A percentile compares a stretch with the other conserved stretches of the same genome.
These are phyloP conservation scores for Quercus parvula DNA, from an alignment of 306 rosid genomes.

Conservation along the genomic window DNA sequence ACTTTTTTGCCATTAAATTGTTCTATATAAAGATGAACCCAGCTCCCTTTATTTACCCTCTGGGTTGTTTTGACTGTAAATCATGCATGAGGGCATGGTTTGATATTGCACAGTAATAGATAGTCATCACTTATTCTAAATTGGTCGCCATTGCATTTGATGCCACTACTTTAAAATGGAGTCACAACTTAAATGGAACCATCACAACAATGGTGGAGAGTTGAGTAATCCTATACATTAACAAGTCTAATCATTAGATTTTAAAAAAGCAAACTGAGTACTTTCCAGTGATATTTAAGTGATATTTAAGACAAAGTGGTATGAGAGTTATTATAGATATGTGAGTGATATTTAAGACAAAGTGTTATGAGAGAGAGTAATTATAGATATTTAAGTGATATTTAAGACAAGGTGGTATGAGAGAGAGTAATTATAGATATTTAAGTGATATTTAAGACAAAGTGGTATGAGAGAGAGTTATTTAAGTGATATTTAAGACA, in stretches of 20 bases:
- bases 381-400: not conserved
- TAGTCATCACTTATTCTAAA: not conserved
- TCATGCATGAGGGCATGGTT: not conserved
- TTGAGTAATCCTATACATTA: not conserved
- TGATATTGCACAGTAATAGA: not conserved
- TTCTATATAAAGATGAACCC: not conserved
- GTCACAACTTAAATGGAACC: not conserved
- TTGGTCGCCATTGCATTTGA: not conserved
- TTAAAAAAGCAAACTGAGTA: not conserved
- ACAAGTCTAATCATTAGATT: not conserved
- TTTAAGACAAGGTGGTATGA: not conserved
- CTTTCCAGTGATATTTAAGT: not conserved
- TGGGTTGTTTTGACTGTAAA: not conserved
- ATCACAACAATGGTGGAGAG: not conserved
- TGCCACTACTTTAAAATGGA: not conserved
- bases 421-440: not conserved
- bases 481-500: not conserved
- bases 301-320: not conserved
- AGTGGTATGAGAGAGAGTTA: not conserved
- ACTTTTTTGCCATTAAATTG: not conserved
- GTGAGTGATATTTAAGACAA: not conserved
- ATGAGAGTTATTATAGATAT: not conserved
- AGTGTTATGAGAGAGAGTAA: not conserved
- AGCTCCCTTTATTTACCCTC: not conserved
- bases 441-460: not conserved